Evolutionary conservation across 139 green algal species (phyloP).

Genomic region (Chlorella vulgaris): DNA sequence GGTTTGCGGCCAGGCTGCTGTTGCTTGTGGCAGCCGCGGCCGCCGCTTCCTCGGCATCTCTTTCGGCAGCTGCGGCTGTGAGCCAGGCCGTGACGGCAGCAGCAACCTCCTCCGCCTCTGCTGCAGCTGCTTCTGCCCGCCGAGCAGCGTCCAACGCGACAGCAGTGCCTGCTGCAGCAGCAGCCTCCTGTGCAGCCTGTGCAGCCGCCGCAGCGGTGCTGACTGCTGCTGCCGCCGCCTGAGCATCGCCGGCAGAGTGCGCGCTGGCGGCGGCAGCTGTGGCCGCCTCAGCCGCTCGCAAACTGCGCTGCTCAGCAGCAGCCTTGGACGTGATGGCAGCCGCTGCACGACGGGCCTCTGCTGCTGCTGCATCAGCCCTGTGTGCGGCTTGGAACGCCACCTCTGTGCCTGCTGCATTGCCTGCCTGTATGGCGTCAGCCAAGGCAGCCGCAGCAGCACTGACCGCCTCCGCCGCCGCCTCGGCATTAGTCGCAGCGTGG

Average conservation of each 20-base stretch:
- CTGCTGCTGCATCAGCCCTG: too few relatives aligned
- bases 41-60: neutral
- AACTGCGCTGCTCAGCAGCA: neutral
- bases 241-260: neutral
- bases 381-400: too few relatives aligned
- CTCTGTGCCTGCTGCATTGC: too few relatives aligned
- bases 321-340: neutral
- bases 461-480: too few relatives aligned
- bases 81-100: neutral
- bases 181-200: neutral
- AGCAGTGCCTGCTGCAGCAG: too few relatives aligned
- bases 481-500: too few relatives aligned
- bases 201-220: neutral
- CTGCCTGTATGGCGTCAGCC: too few relatives aligned
- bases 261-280: neutral
- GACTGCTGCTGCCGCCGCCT: neutral
- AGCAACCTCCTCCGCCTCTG: neutral
- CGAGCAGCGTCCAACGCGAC: neutral
- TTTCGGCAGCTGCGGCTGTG: too few relatives aligned
- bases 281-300: neutral
- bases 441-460: too few relatives aligned
- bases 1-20: too few relatives aligned
- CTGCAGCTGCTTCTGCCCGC: too few relatives aligned
- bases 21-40: neutral
- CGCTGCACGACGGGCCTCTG: neutral